A percentile compares a stretch with the other conserved stretches of the same genome.
Conservation (phyloP, 2,329 filamentous ascomycete species). For the Pseudopyricularia cyperi region DNA sequence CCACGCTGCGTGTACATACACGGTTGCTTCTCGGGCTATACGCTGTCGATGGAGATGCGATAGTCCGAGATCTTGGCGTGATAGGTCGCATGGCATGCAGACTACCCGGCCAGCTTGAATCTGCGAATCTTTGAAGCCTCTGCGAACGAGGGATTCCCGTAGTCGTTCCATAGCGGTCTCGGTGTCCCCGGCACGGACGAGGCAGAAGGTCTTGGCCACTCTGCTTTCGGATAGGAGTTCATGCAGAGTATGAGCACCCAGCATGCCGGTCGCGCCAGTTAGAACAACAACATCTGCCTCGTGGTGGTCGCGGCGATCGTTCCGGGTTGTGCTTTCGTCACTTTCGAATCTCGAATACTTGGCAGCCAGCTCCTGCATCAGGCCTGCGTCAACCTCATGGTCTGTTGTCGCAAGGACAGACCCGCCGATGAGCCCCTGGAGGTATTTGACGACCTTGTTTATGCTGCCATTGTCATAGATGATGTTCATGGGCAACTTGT, state of each 20-base stretch:
- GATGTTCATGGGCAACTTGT: neutral
- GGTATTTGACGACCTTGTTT: neutral
- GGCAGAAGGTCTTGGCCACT: neutral
- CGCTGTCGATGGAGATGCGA: neutral
- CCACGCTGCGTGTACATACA: slow-evolving; percentile 33
- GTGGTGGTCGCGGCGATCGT: too few species aligned
- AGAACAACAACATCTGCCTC: neutral
- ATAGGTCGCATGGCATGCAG: neutral
- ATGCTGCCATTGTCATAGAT: neutral
- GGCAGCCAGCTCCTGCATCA: neutral
- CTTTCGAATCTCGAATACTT: neutral
- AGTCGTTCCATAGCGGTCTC: neutral
- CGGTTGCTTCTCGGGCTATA: slow-evolving; percentile 11
- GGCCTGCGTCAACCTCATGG: neutral
- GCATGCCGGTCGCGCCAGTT: neutral
- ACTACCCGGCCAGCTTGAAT: neutral
- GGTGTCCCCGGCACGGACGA: neutral
- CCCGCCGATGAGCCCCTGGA: neutral
- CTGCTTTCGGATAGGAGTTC: neutral
- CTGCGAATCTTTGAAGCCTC: neutral
- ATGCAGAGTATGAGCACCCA: neutral
- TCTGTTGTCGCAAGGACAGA: neutral
- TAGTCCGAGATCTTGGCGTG: neutral
- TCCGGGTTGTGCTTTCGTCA: neutral
- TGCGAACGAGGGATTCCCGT: neutral